Percentiles rank a stretch among this genome's conserved stretches.
phyloP scores from a whole-genome alignment of 2,329 filamentous ascomycete genomes.

The Thielaviopsis musarum region DNA sequence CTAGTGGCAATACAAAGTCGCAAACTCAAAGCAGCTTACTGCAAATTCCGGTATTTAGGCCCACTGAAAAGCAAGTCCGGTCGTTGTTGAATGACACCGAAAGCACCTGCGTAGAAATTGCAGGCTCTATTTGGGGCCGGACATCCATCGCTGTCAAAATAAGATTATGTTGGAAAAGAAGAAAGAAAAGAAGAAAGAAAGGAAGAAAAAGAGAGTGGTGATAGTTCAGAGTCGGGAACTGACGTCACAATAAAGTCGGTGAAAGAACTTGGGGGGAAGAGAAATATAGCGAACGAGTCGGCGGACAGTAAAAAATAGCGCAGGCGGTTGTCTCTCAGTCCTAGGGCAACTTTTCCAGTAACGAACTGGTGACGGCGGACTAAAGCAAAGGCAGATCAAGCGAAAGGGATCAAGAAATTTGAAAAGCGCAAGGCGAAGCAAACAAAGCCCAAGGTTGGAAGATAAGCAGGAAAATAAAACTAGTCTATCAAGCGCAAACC shows the following conservation, averaged over 20 bases:
- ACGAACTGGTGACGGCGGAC: background rate
- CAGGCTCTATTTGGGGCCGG: constrained; percentile 65
- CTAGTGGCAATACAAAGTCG: background rate
- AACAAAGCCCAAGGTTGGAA: background rate
- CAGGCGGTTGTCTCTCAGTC: background rate
- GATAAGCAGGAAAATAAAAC: background rate
- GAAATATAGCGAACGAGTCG: background rate
- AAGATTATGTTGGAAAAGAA: background rate
- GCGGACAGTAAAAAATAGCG: background rate
- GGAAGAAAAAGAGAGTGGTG: background rate
- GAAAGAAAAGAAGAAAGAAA: background rate
- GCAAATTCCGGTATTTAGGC: constrained; percentile 71
- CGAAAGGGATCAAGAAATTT: background rate
- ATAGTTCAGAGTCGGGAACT: background rate
- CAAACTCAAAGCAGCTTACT: constrained; percentile 33
- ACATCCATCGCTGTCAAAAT: constrained; percentile 56
- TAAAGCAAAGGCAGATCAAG: background rate
- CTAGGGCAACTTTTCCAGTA: background rate
- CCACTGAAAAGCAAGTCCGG: constrained; percentile 71
- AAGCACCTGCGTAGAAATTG: constrained; percentile 56
- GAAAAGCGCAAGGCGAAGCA: background rate
- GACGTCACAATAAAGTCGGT: background rate
- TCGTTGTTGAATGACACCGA: constrained; percentile 78
- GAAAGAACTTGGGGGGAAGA: background rate
- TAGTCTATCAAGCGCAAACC: background rate